A percentile compares a stretch with the other conserved stretches of the same genome.
Conservation (phyloP, 129 eudicot genomes). For the Chrysanthemum makinoi region DNA sequence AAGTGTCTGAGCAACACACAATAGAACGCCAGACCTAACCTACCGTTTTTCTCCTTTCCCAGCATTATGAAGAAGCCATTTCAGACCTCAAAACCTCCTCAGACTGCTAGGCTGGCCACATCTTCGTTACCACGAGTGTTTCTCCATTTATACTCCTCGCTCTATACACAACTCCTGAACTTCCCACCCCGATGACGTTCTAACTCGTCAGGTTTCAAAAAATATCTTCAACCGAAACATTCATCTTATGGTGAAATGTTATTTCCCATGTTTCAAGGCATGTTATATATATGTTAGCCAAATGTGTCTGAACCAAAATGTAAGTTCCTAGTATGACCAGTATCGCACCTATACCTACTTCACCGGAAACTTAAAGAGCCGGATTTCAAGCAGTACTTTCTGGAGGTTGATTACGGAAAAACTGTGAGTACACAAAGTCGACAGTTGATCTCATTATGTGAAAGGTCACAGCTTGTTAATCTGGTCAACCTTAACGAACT, state of each 20-base stretch:
- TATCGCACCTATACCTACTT: conserved; percentile 58
- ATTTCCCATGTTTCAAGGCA: conserved; percentile 61
- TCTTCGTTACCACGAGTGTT: conserved; percentile 81
- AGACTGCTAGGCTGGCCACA: conserved; percentile 88
- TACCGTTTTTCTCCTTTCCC: conserved; percentile 90
- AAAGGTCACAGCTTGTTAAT: conserved; percentile 66
- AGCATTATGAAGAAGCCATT: conserved; percentile 77
- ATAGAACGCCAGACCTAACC: conserved; percentile 54
- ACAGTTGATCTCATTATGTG: conserved; percentile 70
- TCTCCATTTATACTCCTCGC: conserved; percentile 64
- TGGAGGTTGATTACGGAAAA: conserved; percentile 65
- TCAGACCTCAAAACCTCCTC: conserved; percentile 87
- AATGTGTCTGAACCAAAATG: conserved; percentile 42
- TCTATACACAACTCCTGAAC: conserved; percentile 93
- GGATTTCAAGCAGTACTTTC: conserved; percentile 59
- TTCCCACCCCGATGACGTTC: conserved; percentile 85
- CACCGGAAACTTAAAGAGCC: conserved; percentile 45
- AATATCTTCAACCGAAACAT: conserved; percentile 66
- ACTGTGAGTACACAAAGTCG: conserved; percentile 48
- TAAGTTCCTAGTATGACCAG: conserved; percentile 70
- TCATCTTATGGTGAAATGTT: conserved; percentile 90
- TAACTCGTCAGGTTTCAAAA: conserved; percentile 60
- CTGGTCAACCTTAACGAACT: conserved; percentile 59
- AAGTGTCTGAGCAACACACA: conserved; percentile 85
- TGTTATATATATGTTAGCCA: conserved; percentile 23